phyloP scores from a whole-genome alignment of 108 stramenopile species.

The Tribonema minus region DNA sequence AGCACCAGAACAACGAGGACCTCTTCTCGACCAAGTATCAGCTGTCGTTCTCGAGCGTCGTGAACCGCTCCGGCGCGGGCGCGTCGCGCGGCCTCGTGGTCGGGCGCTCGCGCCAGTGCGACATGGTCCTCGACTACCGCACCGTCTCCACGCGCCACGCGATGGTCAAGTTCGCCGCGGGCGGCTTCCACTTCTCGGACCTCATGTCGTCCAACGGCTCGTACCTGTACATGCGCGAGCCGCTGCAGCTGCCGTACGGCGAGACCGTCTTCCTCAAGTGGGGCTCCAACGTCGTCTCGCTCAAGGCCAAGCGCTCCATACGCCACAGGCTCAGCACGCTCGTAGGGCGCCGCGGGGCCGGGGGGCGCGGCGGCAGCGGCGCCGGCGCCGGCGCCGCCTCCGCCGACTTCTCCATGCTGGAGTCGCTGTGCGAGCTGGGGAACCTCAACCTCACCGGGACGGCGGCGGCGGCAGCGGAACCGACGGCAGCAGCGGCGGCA shows the following conservation, averaged over 20 bases:
- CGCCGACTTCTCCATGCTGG: slow-evolving; percentile 43
- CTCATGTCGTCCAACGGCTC: slow-evolving; percentile 47
- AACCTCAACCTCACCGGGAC: too few relatives aligned
- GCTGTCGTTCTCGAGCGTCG: slow-evolving; percentile 79
- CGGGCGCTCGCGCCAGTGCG: slow-evolving; percentile 82
- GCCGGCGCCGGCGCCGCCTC: too few relatives aligned
- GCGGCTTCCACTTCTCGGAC: slow-evolving; percentile 50
- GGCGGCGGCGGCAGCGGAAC: too few relatives aligned
- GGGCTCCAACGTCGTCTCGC: slow-evolving; percentile 47
- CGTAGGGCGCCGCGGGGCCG: slow-evolving; percentile 28
- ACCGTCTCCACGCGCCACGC: slow-evolving; percentile 49
- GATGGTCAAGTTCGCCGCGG: slow-evolving; percentile 43
- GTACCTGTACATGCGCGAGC: slow-evolving; percentile 43
- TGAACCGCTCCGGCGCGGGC: slow-evolving; percentile 81
- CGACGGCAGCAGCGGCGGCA: too few relatives aligned
- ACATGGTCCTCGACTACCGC: slow-evolving; percentile 90
- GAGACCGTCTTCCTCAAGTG: slow-evolving; percentile 47
- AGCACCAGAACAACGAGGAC: slow-evolving; percentile 77
- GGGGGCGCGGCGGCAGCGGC: too few relatives aligned
- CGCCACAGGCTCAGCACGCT: slow-evolving; percentile 34
- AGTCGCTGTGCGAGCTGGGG: slow-evolving; percentile 36
- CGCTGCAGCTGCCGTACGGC: slow-evolving; percentile 42
- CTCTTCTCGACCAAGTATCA: slow-evolving; percentile 94
- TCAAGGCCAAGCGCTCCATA: slow-evolving; percentile 45
- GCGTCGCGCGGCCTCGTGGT: slow-evolving; percentile 77